phyloP scores from a whole-genome alignment of 768 basidiomycete genomes.

The Pisolithus microcarpus region DNA sequence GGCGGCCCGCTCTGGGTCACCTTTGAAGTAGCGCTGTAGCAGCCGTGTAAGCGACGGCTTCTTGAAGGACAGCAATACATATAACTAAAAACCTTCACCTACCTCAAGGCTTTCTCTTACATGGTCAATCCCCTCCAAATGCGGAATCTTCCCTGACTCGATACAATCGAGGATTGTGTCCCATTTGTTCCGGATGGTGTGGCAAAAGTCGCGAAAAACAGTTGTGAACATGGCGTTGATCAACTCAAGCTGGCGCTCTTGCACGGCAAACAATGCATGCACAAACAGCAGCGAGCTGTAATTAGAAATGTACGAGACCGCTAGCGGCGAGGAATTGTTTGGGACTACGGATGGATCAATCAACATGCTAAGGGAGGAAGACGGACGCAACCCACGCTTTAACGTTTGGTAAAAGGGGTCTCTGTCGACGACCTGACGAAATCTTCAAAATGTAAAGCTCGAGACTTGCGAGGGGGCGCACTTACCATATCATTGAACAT shows the following conservation, averaged over 20 bases:
- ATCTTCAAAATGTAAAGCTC: background rate
- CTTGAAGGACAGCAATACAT: background rate
- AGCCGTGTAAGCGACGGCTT: background rate
- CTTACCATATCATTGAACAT: slow-evolving; percentile 16
- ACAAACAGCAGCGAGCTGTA: slow-evolving; percentile 18
- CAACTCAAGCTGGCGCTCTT: slow-evolving; percentile 14
- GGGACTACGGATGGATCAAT: slow-evolving; percentile 5
- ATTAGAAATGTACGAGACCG: slow-evolving; percentile 12
- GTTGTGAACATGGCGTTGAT: slow-evolving; percentile 18
- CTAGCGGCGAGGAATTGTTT: slow-evolving; percentile 11
- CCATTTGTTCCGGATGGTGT: slow-evolving; percentile 15
- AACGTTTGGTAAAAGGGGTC: slow-evolving; percentile 5
- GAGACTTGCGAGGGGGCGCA: background rate
- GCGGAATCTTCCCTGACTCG: slow-evolving; percentile 10
- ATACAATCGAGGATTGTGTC: slow-evolving; percentile 15
- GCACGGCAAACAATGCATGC: slow-evolving; percentile 17
- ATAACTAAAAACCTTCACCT: background rate
- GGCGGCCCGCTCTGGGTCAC: slow-evolving; percentile 10
- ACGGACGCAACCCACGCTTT: slow-evolving; percentile 3
- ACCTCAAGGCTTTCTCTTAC: slow-evolving; percentile 11
- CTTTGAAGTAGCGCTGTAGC: slow-evolving; percentile 12
- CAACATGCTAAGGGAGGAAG: no score
- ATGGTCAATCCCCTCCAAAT: slow-evolving; percentile 7
- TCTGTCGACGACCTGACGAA: slow-evolving; percentile 9
- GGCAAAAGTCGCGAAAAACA: slow-evolving; percentile 17